Conservation (phyloP, 2,329 filamentous ascomycete species). For the Ceratocystis eucalypticola region DNA sequence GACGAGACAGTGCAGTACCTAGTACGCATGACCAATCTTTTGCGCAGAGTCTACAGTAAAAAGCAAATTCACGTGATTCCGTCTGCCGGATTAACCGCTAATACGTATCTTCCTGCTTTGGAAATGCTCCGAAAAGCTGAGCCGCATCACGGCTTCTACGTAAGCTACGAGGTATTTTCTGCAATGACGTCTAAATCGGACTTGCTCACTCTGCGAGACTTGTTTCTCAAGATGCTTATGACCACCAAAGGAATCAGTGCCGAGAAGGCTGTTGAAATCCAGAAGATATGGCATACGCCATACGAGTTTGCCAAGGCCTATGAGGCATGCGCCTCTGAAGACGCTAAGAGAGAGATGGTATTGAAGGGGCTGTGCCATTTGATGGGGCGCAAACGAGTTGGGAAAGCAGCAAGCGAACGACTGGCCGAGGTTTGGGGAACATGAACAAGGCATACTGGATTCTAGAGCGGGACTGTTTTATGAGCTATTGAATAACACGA, state of each 20-base stretch:
- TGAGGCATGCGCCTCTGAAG: slow-evolving; percentile 39
- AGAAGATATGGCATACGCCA: slow-evolving; percentile 64
- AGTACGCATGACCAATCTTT: slow-evolving; percentile 53
- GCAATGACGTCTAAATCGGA: slow-evolving; percentile 63
- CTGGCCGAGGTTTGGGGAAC: slow-evolving; percentile 59
- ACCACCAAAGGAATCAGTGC: slow-evolving; percentile 61
- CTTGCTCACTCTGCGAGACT: slow-evolving; percentile 56
- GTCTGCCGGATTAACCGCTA: slow-evolving; percentile 45
- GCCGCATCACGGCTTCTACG: slow-evolving; percentile 39
- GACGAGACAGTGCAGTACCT: slow-evolving; percentile 69
- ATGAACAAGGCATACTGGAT: background rate
- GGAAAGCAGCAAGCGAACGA: slow-evolving; percentile 50
- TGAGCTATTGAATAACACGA: background rate
- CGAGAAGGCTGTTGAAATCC: slow-evolving; percentile 68
- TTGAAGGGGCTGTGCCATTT: slow-evolving; percentile 42
- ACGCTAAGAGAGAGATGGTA: slow-evolving; percentile 47
- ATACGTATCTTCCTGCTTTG: slow-evolving; percentile 53
- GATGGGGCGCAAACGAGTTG: slow-evolving; percentile 55
- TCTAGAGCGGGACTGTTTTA: background rate
- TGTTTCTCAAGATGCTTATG: slow-evolving; percentile 79
- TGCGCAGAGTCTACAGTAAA: slow-evolving; percentile 51
- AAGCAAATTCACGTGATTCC: slow-evolving; percentile 50
- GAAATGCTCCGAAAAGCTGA: slow-evolving; percentile 43
- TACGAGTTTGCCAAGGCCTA: slow-evolving; percentile 58
- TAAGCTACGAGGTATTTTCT: slow-evolving; percentile 59